Base-by-base conservation (phyloP, 768 basidiomycete species). In the Lyophyllum atratum region DNA sequence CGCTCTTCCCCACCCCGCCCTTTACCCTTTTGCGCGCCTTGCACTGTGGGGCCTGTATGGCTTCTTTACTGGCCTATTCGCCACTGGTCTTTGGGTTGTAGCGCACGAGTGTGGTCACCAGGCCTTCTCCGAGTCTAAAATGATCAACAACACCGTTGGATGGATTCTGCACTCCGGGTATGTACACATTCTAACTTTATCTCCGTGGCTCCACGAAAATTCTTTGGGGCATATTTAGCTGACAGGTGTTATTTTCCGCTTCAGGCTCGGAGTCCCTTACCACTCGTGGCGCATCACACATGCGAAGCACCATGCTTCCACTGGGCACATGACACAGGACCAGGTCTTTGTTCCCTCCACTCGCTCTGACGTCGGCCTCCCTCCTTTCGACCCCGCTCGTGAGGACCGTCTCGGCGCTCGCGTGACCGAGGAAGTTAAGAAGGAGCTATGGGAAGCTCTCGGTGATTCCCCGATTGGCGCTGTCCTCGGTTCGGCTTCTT, bases 41-140 rank as follows among this genome's bases (percentile, higher is more conserved):
- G 76, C 85, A 0, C 64, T 94, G 29, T 95, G 93, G 93, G 78
- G 88, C 2, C 61, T 91, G 42, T 96, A 96, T 72, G 80, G 86
- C 28, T 90, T 96, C 75, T 83, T 82, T 68, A 75, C 87, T 5
- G 95, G 96, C 53, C 84, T 96, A 28, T 90, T 94, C 58, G 88
- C 81, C 4, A 98, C 95, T 19, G 96, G 96, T 58, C 77, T 98
- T 50, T 98, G 96, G 96, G 89, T 95, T 61, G 78, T 96, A 58
- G 95, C 89, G 45, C 94, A 96, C 68, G 95, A 98, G 74, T 95
- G 93, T 64, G 96, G 96, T 28, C 96, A 99, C 72, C 94, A 96
- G 72, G 91, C 92, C 0, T 99, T 93, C 80, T 98, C 95, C 1
- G 87, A 94, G 62, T 95, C 88, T 52, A 96, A 95, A 78, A 70